Conservation (phyloP, 139 green algal genomes). For the Desmodesmus armatus region DNA sequence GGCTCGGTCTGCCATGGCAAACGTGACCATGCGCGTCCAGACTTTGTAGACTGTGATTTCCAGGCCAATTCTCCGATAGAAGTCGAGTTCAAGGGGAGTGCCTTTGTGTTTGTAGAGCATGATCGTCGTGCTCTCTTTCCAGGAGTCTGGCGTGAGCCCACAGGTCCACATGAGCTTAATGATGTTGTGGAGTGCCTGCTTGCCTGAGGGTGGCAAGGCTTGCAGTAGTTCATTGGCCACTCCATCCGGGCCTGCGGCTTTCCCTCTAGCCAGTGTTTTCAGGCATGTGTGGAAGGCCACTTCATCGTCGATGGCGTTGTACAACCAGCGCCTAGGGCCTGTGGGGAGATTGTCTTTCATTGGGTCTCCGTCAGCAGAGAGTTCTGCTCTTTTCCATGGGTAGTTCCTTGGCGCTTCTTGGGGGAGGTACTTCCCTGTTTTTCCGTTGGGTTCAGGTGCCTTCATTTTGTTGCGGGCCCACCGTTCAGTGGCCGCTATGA, state of each 20-base stretch:
- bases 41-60: constrained; percentile 57
- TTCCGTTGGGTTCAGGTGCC: neutral
- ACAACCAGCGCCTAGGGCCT: neutral
- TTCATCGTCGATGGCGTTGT: constrained; percentile 23
- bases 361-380: neutral
- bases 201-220: constrained; percentile 18
- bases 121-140: constrained; percentile 48
- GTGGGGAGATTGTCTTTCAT: neutral
- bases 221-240: constrained; percentile 57
- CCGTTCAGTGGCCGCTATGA: no score
- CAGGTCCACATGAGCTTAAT: constrained; percentile 54
- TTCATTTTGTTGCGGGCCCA: neutral
- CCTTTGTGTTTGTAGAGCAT: constrained; percentile 53
- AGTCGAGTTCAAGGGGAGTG: constrained; percentile 11
- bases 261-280: constrained; percentile 4
- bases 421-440: neutral
- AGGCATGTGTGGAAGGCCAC: constrained; percentile 30
- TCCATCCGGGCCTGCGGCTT: constrained; percentile 46
- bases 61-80: constrained; percentile 51
- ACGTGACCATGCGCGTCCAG: constrained; percentile 49
- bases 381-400: no score
- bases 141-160: constrained; percentile 33
- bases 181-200: constrained; percentile 33
- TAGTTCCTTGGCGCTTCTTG: neutral
- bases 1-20: constrained; percentile 23